Evolutionary conservation across 208 protist species (phyloP).

Genomic region (Dictyostelium gargantuum): DNA sequence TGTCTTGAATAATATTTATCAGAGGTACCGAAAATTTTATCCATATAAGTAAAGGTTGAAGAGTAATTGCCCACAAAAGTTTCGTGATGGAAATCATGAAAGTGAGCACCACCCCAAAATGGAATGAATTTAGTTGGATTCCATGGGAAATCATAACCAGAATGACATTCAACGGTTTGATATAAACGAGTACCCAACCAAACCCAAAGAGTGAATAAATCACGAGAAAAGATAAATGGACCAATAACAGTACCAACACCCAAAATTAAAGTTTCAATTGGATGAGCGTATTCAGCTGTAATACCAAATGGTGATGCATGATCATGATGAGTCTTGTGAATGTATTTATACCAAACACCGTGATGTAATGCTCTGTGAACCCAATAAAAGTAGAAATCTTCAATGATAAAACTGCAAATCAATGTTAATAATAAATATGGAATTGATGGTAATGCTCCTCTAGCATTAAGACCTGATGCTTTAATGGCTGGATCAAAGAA

Average conservation of each 20-base stretch:
- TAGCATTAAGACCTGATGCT: slow-evolving; percentile 22
- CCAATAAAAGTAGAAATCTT: slow-evolving; percentile 81
- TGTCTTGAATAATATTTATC: slow-evolving; percentile 33
- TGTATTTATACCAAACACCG: slow-evolving; percentile 67
- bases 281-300: slow-evolving; percentile 77
- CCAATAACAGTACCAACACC: slow-evolving; percentile 72
- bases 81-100: slow-evolving; percentile 79
- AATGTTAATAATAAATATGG: slow-evolving; percentile 5
- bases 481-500: slow-evolving; percentile 67
- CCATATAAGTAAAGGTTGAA: slow-evolving; percentile 73
- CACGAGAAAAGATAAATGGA: slow-evolving; percentile 64
- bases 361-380: slow-evolving; percentile 70
- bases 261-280: slow-evolving; percentile 65
- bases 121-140: slow-evolving; percentile 65
- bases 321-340: slow-evolving; percentile 80
- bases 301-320: slow-evolving; percentile 74
- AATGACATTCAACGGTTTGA: slow-evolving; percentile 75
- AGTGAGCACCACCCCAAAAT: slow-evolving; percentile 75
- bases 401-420: slow-evolving; percentile 48
- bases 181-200: slow-evolving; percentile 69
- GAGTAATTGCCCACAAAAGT: slow-evolving; percentile 75
- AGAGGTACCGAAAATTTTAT: slow-evolving; percentile 74
- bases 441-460: slow-evolving; percentile 59
- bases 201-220: slow-evolving; percentile 71
- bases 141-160: slow-evolving; percentile 80